Evolutionary conservation across 805 yeast genomes (phyloP), one percentile per base, ranked within the genome.

Genomic region (Candida montana): DNA sequence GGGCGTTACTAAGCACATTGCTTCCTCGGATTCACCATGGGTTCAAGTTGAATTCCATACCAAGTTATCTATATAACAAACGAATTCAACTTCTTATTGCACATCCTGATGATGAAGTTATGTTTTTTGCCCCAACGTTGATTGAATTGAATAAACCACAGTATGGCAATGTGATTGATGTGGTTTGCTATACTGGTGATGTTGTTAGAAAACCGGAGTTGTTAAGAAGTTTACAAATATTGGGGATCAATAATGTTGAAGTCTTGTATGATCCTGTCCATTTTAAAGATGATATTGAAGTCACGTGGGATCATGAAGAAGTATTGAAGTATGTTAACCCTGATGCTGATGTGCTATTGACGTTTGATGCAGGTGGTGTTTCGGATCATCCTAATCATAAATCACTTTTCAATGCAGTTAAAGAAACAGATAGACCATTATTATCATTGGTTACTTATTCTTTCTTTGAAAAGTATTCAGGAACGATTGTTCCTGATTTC

Each of bases 51-150:
- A 39, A 37, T n/a, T 7, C 10, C 3, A n/a, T 41, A 6, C 41
- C 49, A 13, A 8, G 12, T 7, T 12, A 12, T 2, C 31, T 48
- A 13, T 30, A 16, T 5, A 39, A 45, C 21, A 35, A 44, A 23
- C 37, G 41, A 2, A 65, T 77, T 2, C 73, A 69, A 49, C 65
- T 81, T 35, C 64, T 91, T 11, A 81, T 89, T 31, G 96, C 96
- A 0, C 99, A 93, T 62, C 99, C 99, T 0, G 99, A 93, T 62
- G 99, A 93, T 61, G 99, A 93, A 63, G 90, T 88, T 39, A 93
- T 93, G 99, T 93, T 93, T 62, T 93, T 93, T 55, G 78, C 88
- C 1, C 99, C 99, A 0, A 69, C 90, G 0, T 49, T 89, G 26
- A 59, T 75, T 7, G 81, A 77, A 47, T 47, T 71, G n/a, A 49